These are phyloP conservation scores for Furcasterigmium sp. DNA, from an alignment of 2,329 filamentous ascomycete species.

Conservation along the genomic window DNA sequence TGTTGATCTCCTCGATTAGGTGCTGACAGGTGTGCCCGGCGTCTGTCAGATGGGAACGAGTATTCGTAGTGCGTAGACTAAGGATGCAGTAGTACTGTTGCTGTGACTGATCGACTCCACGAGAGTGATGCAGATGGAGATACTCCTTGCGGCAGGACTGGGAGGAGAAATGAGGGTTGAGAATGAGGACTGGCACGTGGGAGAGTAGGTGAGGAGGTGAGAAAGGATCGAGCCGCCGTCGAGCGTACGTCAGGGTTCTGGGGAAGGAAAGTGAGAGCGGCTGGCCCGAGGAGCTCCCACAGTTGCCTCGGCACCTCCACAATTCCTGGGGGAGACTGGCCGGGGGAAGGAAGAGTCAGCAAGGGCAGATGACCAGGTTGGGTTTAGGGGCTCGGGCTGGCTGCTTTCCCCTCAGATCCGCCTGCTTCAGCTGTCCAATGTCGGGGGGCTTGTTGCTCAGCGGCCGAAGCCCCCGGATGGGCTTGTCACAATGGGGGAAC, in stretches of 20 bases:
- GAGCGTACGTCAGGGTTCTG: neutral
- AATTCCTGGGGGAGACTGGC: neutral
- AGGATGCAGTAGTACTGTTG: too few relatives aligned
- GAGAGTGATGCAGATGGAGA: too few relatives aligned
- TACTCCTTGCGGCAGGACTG: neutral
- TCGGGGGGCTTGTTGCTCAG: too few relatives aligned
- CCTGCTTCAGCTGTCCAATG: too few relatives aligned
- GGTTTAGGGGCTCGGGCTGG: neutral
- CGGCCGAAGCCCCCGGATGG: too few relatives aligned
- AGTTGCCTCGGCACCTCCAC: slow-evolving; percentile 4
- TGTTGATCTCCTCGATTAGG: neutral
- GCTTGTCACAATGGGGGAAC: too few relatives aligned
- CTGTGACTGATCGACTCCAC: too few relatives aligned
- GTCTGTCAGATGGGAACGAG: neutral
- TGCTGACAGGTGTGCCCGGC: neutral
- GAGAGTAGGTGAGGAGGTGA: neutral
- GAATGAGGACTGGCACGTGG: neutral
- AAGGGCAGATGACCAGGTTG: neutral
- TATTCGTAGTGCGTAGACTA: neutral
- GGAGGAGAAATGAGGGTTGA: neutral
- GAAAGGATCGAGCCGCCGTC: too few relatives aligned
- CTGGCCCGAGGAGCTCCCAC: neutral
- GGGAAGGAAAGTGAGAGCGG: neutral
- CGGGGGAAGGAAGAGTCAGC: neutral
- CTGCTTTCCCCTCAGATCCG: neutral